A percentile compares a stretch with the other conserved stretches of the same genome.
phyloP scores from a whole-genome alignment of 805 yeast genomes.

The Candida succiphila region DNA sequence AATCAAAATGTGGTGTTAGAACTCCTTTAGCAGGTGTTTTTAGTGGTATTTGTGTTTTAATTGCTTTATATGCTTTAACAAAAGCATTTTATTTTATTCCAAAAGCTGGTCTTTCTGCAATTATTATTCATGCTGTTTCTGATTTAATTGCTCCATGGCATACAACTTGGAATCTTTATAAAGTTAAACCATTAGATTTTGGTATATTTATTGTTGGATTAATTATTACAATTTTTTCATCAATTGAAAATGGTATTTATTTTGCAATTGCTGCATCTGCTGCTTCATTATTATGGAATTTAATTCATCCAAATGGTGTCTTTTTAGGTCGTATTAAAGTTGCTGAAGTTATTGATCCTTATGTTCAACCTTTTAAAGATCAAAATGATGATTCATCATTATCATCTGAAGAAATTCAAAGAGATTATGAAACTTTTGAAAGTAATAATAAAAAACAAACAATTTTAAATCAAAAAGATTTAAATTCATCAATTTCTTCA shows the following conservation, averaged over 20 bases:
- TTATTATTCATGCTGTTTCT: slow-evolving; percentile 88
- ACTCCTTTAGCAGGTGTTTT: slow-evolving; percentile 90
- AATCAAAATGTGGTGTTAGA: slow-evolving; percentile 90
- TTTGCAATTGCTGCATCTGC: slow-evolving; percentile 81
- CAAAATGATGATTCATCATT: slow-evolving; percentile 3
- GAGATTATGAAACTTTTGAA: neutral
- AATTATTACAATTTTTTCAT: slow-evolving; percentile 62
- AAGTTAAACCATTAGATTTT: slow-evolving; percentile 63
- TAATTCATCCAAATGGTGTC: slow-evolving; percentile 73
- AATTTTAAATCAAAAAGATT: neutral
- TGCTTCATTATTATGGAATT: slow-evolving; percentile 61
- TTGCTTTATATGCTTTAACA: slow-evolving; percentile 81
- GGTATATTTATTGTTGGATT: slow-evolving; percentile 67
- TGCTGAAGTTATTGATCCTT: slow-evolving; percentile 62
- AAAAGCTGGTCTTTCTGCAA: slow-evolving; percentile 76
- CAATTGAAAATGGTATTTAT: slow-evolving; percentile 85
- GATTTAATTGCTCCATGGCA: slow-evolving; percentile 69
- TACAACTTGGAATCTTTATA: slow-evolving; percentile 62
- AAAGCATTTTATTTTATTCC: slow-evolving; percentile 83
- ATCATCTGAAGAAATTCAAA: slow-evolving; percentile 3
- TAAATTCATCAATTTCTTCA: neutral
- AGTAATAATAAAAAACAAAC: neutral
- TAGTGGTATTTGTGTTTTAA: slow-evolving; percentile 80
- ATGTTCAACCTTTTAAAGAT: slow-evolving; percentile 19
- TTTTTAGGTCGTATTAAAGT: slow-evolving; percentile 73